Evolutionary conservation across 2,329 filamentous ascomycete species (phyloP), one percentile per base, ranked within the genome.

Genomic region (Pseudogymnoascus sp.): DNA sequence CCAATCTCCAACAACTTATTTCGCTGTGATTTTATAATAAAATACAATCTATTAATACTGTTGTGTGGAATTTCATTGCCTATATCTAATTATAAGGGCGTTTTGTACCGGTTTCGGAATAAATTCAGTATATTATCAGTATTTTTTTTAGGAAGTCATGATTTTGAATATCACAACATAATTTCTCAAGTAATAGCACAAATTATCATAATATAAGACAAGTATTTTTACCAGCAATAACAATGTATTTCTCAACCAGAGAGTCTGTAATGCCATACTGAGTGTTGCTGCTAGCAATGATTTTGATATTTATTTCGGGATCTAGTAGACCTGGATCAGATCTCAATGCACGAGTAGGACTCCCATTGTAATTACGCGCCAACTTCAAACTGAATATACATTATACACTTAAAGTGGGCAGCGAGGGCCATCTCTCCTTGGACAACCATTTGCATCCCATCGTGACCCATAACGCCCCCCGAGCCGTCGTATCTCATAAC

Each of bases 401-500:
- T 56, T 56, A 56, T 33, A 33, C 29, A 19, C 26, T 8, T 56
- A 14, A 19, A 56, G 19, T 33, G 50, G 29, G 29, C n/a, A 13
- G n/a, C 29, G 16, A 19, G 5, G 50, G 29, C 29, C 50, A 56
- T 33, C 16, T 13, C 10, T 6, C 14, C 50, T 10, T 21, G 50
- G 29, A 33, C 19, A 35, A 33, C n/a, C 6, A 33, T 21, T 56
- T 56, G 29, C 16, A 35, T 21, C 50, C 50, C 16, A 19, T 35
- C 29, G 3, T 56, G 50, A 56, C 50, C 50, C 3, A 56, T 16
- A 56, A 56, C 50, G 26, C 50, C 50, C n/a, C 50, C 50, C 16
- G 19, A 56, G 50, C 29, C 50, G 50, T 56, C 50, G 50, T 56
- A 56, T 56, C 50, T 56, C 50, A 56, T 56, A 56, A 56, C 50